phyloP scores from a whole-genome alignment of 768 basidiomycete genomes.

The Ramaria sp. region DNA sequence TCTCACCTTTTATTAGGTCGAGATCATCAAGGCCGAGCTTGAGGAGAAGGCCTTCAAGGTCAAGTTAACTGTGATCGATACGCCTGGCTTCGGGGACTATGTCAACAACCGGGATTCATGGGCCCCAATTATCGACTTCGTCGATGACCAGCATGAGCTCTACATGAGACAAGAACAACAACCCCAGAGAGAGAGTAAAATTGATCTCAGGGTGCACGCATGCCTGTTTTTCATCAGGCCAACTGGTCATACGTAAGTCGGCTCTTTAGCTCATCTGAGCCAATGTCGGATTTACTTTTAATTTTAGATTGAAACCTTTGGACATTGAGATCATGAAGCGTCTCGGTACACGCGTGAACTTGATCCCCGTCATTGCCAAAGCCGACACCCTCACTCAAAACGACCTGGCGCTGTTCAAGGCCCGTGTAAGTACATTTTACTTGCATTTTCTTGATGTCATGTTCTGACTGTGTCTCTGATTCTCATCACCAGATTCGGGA shows the following conservation, averaged over 20 bases:
- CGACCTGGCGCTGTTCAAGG: constrained; percentile 87
- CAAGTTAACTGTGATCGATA: constrained; percentile 98
- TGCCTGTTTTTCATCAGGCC: constrained; percentile 96
- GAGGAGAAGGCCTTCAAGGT: constrained; percentile 99
- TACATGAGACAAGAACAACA: constrained; percentile 99
- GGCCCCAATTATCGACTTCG: constrained; percentile 97
- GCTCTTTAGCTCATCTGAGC: not conserved
- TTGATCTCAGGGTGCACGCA: constrained; percentile 90
- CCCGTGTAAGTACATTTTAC: constrained; percentile 49
- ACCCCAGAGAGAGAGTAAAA: constrained; percentile 90
- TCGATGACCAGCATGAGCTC: constrained; percentile 90
- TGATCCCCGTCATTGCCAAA: constrained; percentile 96
- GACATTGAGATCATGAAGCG: constrained; percentile 99
- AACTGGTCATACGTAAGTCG: constrained; percentile 86
- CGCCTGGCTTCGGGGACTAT: constrained; percentile 98
- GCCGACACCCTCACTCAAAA: constrained; percentile 95
- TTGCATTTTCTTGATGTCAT: constrained; percentile 11
- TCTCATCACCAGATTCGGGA: constrained; percentile 61
- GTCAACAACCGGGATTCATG: constrained; percentile 99
- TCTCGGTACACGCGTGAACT: constrained; percentile 92
- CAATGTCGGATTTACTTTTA: not conserved
- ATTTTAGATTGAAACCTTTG: constrained; percentile 76
- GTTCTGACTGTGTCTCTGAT: not conserved
- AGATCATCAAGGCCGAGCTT: constrained; percentile 98
- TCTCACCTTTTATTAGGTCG: constrained; percentile 33